Base-by-base conservation (phyloP, 345 rosid genomes). In the Syzygium jambos region DNA sequence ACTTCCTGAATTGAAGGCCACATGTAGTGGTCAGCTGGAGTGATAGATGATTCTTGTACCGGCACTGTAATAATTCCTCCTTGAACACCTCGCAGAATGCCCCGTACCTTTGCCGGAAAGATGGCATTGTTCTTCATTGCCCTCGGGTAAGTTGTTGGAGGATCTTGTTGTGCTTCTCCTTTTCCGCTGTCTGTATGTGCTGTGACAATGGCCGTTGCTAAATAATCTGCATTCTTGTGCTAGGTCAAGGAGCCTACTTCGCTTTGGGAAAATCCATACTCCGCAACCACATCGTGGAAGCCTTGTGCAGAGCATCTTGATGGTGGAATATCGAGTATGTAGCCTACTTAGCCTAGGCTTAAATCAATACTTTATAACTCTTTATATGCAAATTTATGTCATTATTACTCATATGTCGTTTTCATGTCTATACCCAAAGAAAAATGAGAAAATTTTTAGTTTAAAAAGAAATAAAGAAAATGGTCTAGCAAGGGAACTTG, bases 251-350 rank as follows among this genome's bases (percentile, higher is more conserved):
- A 98, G 90, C 85, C 96, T 65, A 90, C 99, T 90, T 98, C 99
- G 27, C 98, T 97, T 1, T 98, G 99, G 99, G 95, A 95, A 90
- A 98, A 98, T 93, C 99, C 99, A 59, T 88, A 88, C 88, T 96
- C 99, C 77, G 95, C 99, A 43, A 98, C 99, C 84, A 96, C 98
- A 84, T 98, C 99, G 73, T 98, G 99, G 99, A 98, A 96, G 92
- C 98, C 99, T 89, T 98, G 99, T 87, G 99, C 99, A 43, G 99
- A 96, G 91, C 98, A 97, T n/a, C 97, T 89, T 29, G 87, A 86
- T 89, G 94, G 94, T 90, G 99, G 96, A 85, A 87, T 96, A 88
- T 96, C 98, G 87, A 97, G 99, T 96, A 80, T 51, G 82, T 51
- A 63, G 87, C 38, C 46, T 86, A 43, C 55, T 86, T 46, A n/a